These are phyloP conservation scores for Diaporthe ilicicola DNA, from an alignment of 2,329 filamentous ascomycete species.

Conservation along the genomic window DNA sequence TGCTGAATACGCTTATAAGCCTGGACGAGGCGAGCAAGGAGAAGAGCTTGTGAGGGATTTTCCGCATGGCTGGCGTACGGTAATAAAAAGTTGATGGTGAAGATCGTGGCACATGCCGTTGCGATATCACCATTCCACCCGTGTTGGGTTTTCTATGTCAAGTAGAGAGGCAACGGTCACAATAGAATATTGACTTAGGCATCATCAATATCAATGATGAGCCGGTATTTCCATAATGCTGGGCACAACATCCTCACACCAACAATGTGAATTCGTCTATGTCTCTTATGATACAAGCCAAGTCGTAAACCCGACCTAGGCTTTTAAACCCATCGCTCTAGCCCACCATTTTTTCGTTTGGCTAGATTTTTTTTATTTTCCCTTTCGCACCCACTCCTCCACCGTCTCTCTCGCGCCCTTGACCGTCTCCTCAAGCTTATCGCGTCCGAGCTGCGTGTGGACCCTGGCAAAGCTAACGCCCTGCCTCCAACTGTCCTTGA, in stretches of 20 bases:
- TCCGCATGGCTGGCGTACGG: constrained; percentile 1
- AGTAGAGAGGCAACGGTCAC: neutral
- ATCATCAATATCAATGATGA: neutral
- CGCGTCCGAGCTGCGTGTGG: constrained; percentile 75
- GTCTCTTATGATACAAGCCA: constrained; percentile 35
- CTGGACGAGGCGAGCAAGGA: constrained; percentile 41
- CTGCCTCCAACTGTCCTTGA: constrained; percentile 73
- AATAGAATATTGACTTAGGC: neutral
- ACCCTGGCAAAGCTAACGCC: constrained; percentile 78
- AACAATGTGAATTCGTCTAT: constrained; percentile 34
- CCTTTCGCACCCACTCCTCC: constrained; percentile 92
- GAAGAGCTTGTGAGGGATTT: constrained; percentile 11
- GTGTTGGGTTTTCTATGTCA: neutral
- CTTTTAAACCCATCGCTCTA: neutral
- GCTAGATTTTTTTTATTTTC: constrained; percentile 68
- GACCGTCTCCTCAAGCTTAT: constrained; percentile 83
- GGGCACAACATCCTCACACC: neutral
- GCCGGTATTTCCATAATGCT: neutral
- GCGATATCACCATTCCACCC: neutral
- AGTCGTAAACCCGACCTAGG: constrained; percentile 7
- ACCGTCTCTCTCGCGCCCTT: constrained; percentile 77
- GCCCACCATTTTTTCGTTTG: neutral
- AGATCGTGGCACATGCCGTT: constrained; percentile 5
- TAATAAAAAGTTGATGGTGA: neutral
- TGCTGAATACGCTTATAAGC: constrained; percentile 66